Percentiles rank a stretch among this genome's conserved stretches.
Conservation (phyloP, 2,329 filamentous ascomycete species). For the Magnaporthales sp. region DNA sequence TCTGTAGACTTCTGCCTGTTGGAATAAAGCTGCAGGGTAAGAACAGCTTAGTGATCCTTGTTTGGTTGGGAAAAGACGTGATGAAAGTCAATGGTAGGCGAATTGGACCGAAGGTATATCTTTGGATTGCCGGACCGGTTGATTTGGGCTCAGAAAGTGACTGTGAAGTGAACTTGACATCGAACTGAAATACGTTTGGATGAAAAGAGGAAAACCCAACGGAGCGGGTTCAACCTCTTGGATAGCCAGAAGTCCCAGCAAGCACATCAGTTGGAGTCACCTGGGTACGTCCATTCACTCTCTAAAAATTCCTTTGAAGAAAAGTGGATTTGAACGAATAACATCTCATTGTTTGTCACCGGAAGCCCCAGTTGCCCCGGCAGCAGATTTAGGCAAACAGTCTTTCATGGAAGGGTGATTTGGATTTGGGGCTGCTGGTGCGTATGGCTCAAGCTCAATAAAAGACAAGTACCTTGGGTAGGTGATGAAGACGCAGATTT, state of each 20-base stretch:
- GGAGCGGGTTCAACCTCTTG: not conserved
- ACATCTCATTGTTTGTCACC: not conserved
- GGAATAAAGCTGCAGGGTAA: not conserved
- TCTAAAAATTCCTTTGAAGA: not conserved
- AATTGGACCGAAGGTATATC: not conserved
- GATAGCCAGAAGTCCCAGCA: not conserved
- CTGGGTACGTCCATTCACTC: not conserved
- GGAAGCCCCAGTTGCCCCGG: no score
- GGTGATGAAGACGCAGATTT: not conserved
- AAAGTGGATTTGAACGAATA: not conserved
- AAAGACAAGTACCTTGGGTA: not conserved
- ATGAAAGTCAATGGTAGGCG: not conserved
- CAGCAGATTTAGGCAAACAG: not conserved
- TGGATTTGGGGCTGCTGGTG: not conserved
- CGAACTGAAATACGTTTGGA: not conserved
- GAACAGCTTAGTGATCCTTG: not conserved
- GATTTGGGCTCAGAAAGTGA: not conserved
- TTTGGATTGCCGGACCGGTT: not conserved
- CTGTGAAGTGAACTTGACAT: not conserved
- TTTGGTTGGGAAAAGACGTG: not conserved
- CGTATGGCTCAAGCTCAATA: not conserved
- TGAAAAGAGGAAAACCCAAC: not conserved
- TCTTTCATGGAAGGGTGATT: not conserved
- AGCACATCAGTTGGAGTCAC: not conserved
- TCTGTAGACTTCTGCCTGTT: not conserved